These are phyloP conservation scores for Mesotaenium endlicherianum DNA, from an alignment of 139 green algal genomes.

Conservation along the genomic window DNA sequence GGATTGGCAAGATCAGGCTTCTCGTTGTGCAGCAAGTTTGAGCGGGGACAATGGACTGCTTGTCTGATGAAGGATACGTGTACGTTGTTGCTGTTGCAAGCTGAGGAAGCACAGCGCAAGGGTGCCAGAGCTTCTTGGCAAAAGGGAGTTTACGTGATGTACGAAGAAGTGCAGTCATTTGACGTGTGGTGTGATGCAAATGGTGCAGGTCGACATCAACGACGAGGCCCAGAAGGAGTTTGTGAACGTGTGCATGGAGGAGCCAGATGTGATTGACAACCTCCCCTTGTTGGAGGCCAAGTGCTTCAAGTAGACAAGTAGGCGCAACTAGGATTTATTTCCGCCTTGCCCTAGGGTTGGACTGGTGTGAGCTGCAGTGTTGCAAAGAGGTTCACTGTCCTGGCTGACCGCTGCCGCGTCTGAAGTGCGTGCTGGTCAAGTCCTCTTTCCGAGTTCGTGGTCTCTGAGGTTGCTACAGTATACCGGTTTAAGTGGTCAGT, in stretches of 20 bases:
- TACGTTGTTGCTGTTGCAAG: not conserved
- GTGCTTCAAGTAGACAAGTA: slow-evolving; percentile 66
- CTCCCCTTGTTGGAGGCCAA: slow-evolving; percentile 63
- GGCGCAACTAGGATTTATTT: too few species aligned
- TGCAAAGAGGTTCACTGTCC: too few species aligned
- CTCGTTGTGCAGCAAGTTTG: not conserved
- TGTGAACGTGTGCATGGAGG: slow-evolving; percentile 59
- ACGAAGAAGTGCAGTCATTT: not conserved
- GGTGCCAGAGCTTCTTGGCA: too few species aligned
- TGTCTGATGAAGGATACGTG: not conserved
- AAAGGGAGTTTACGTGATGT: not conserved
- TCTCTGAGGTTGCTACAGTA: too few species aligned
- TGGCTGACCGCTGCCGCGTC: too few species aligned
- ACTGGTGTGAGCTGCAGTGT: too few species aligned
- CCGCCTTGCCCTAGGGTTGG: too few species aligned
- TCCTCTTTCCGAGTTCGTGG: too few species aligned
- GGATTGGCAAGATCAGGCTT: not conserved
- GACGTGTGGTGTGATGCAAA: not conserved
- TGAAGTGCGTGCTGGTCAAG: too few species aligned
- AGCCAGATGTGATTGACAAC: slow-evolving; percentile 63
- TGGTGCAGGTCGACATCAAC: slow-evolving; percentile 49
- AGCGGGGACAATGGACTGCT: not conserved
- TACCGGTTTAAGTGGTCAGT: too few species aligned
- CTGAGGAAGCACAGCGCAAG: too few species aligned
- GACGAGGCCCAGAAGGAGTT: slow-evolving; percentile 52